A percentile compares a stretch with the other conserved stretches of the same genome.
These are phyloP conservation scores for Crucibulum cyathiforme DNA, from an alignment of 1,284 basidiomycete species.

Conservation along the genomic window DNA sequence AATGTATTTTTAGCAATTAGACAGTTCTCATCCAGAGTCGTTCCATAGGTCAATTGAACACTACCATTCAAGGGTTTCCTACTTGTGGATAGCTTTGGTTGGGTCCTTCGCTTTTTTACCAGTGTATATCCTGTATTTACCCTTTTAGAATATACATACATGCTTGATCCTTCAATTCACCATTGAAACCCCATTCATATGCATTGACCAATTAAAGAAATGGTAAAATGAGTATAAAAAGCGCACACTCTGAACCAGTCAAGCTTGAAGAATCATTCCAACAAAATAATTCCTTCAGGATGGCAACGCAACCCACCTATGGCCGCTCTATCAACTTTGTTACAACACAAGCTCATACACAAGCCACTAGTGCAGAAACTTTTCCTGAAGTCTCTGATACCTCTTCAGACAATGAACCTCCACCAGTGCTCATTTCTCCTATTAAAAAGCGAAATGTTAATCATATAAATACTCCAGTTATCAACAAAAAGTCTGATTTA, in stretches of 20 bases:
- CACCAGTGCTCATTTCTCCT: neutral
- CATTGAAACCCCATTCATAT: no score
- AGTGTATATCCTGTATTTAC: no score
- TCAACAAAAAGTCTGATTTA: neutral
- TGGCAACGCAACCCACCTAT: no score
- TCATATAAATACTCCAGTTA: neutral
- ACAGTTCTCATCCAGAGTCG: neutral
- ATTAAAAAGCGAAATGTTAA: neutral
- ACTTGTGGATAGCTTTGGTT: neutral
- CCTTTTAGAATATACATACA: no score
- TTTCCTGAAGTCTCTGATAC: neutral
- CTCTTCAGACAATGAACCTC: neutral
- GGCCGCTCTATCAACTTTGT: neutral
- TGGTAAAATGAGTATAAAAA: no score
- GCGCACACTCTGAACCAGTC: no score
- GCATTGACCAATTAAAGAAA: no score
- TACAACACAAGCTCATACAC: neutral
- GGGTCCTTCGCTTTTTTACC: no score
- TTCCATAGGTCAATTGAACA: neutral
- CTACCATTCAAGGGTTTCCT: neutral
- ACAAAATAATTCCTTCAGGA: no score
- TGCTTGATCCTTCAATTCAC: no score
- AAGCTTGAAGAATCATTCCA: no score
- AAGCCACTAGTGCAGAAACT: neutral
- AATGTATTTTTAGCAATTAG: neutral